A percentile compares a stretch with the other conserved stretches of the same genome.
Conservation (phyloP, 1,284 basidiomycete genomes). For the Ceratobasidium sp. region DNA sequence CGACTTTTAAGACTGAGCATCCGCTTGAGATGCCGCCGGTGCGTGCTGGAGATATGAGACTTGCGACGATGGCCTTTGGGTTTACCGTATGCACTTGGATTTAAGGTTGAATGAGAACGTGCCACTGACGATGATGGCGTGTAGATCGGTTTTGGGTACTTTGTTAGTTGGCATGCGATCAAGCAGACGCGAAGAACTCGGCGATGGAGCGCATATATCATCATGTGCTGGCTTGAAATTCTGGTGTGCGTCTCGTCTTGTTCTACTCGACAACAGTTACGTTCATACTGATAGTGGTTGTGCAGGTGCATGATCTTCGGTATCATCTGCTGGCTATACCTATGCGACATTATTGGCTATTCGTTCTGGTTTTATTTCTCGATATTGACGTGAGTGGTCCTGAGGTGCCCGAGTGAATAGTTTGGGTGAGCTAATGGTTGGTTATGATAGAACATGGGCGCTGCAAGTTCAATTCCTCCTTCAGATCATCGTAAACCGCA, state of each 20-base stretch:
- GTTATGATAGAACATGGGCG: conserved; percentile 28
- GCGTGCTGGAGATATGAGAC: conserved; percentile 34
- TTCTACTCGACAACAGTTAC: neutral
- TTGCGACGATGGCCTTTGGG: conserved; percentile 41
- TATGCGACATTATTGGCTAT: conserved; percentile 46
- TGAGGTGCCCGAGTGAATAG: neutral
- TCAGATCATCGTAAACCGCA: conserved; percentile 50
- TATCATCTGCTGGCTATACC: conserved; percentile 49
- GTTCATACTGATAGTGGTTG: neutral
- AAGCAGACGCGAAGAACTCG: conserved; percentile 38
- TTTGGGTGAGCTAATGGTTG: neutral
- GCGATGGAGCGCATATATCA: conserved; percentile 39
- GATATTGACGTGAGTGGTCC: conserved; percentile 46
- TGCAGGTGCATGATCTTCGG: conserved; percentile 37
- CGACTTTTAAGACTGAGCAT: conserved; percentile 37
- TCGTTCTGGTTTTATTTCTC: conserved; percentile 48
- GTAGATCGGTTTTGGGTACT: conserved; percentile 42
- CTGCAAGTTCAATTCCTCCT: conserved; percentile 49
- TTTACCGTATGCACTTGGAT: conserved; percentile 23
- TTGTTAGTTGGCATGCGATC: conserved; percentile 36
- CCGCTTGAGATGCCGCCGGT: conserved; percentile 14
- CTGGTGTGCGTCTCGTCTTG: conserved; percentile 26
- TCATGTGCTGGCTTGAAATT: conserved; percentile 41
- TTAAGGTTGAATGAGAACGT: neutral
- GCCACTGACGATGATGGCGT: too few relatives aligned